Conservation (phyloP, 176 grass and related monocot genomes). For the Carex myosuroides region DNA sequence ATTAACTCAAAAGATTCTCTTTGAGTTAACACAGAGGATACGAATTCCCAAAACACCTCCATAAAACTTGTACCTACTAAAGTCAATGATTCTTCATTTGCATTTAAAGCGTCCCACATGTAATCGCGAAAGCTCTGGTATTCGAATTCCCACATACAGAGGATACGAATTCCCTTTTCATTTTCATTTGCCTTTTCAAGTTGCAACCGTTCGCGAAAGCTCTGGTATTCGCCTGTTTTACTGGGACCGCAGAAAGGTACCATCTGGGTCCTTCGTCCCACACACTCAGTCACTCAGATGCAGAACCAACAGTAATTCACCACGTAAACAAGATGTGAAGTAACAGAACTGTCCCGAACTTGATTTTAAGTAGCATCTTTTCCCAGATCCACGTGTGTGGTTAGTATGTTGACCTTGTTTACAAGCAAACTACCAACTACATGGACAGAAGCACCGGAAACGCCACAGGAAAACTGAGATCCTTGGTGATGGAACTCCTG, state of each 20-base stretch:
- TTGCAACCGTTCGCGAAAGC: neutral
- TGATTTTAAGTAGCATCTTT: neutral
- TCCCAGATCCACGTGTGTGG: neutral
- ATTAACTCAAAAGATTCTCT: no score
- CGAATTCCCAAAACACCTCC: conserved; percentile 1
- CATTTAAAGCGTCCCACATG: no score
- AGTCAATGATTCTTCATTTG: no score
- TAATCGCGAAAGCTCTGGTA: no score
- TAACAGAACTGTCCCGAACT: neutral
- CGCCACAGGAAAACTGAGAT: neutral
- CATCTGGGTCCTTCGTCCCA: neutral
- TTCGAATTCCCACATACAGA: no score
- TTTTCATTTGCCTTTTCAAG: neutral
- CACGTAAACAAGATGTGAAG: no score
- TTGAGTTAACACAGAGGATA: no score
- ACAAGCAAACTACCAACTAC: neutral
- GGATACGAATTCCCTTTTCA: no score
- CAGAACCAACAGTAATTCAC: neutral
- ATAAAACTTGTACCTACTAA: neutral
- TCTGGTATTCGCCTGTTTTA: neutral
- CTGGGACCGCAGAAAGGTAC: neutral
- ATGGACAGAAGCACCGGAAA: neutral
- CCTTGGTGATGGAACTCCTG: neutral
- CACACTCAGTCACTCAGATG: neutral
- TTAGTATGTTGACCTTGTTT: neutral